phyloP scores from a whole-genome alignment of 73 alveolate species.

The Effrenium voratum region DNA sequence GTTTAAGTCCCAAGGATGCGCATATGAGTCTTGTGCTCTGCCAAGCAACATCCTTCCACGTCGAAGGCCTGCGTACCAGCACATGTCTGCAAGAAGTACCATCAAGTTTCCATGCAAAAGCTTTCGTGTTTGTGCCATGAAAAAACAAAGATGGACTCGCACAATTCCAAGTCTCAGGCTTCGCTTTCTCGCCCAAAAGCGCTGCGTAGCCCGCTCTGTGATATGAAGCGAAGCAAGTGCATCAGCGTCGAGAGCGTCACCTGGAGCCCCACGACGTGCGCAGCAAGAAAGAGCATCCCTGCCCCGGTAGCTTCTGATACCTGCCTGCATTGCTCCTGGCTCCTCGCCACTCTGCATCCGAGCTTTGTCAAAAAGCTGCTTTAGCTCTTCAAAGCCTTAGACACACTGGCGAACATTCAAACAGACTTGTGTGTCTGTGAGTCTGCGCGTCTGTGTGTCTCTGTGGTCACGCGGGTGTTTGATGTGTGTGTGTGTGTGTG shows the following conservation, averaged over 20 bases:
- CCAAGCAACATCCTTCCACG: slow-evolving; percentile 41
- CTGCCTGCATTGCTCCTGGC: background rate
- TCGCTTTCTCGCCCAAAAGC: slow-evolving; percentile 62
- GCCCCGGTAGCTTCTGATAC: slow-evolving; percentile 27
- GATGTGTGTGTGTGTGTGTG: no score
- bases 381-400: slow-evolving; percentile 71
- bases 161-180: background rate
- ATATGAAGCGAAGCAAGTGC: slow-evolving; percentile 77
- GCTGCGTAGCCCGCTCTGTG: slow-evolving; percentile 53
- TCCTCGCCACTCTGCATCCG: slow-evolving; percentile 53
- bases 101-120: background rate
- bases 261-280: background rate
- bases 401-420: background rate
- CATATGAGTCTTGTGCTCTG: background rate
- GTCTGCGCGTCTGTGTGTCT: no score
- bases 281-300: background rate
- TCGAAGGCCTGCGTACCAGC: slow-evolving; percentile 65
- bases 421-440: no score
- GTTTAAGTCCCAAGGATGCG: background rate
- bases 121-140: no score
- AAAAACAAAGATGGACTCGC: background rate
- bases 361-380: slow-evolving; percentile 71
- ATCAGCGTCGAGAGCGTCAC: slow-evolving; percentile 57
- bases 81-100: background rate
- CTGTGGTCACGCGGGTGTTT: no score